phyloP scores from a whole-genome alignment of 2,329 filamentous ascomycete genomes.

The Mollisiaceae sp. region DNA sequence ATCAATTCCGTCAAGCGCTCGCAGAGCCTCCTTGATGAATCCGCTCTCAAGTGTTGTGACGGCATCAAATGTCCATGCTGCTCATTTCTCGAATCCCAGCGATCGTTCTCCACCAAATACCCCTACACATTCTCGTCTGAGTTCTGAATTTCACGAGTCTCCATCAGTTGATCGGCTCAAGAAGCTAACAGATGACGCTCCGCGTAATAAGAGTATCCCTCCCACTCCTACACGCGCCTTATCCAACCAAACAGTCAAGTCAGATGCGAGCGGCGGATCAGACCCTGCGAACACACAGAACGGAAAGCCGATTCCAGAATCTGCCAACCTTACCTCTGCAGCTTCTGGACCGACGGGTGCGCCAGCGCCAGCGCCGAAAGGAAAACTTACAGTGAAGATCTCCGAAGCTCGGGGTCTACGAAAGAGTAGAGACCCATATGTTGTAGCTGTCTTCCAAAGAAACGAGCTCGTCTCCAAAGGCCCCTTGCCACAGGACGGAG shows the following conservation, averaged over 20 bases:
- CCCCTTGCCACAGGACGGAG: conserved; percentile 67
- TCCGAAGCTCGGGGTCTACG: conserved; percentile 82
- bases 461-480: conserved; percentile 95
- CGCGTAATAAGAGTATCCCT: conserved; percentile 83
- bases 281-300: conserved; percentile 50
- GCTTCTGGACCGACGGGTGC: conserved; percentile 51
- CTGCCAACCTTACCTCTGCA: conserved; percentile 36
- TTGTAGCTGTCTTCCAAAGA: conserved; percentile 95
- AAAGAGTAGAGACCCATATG: conserved; percentile 87
- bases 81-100: conserved; percentile 72
- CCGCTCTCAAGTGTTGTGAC: conserved; percentile 70
- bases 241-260: conserved; percentile 58
- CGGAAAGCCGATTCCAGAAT: conserved; percentile 41
- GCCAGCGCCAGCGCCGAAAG: conserved; percentile 75
- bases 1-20: conserved; percentile 48
- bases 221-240: conserved; percentile 88
- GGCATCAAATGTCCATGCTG: conserved; percentile 66
- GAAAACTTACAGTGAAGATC: conserved; percentile 89
- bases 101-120: conserved; percentile 57
- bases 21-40: conserved; percentile 54
- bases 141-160: conserved; percentile 57
- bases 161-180: conserved; percentile 72
- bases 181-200: conserved; percentile 85
- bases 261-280: conserved; percentile 47
- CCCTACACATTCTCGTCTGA: conserved; percentile 55